Percentiles rank a stretch among this genome's conserved stretches.
Evolutionary conservation across 2,329 filamentous ascomycete genomes (phyloP).

Genomic region (Rutstroemia sp.): DNA sequence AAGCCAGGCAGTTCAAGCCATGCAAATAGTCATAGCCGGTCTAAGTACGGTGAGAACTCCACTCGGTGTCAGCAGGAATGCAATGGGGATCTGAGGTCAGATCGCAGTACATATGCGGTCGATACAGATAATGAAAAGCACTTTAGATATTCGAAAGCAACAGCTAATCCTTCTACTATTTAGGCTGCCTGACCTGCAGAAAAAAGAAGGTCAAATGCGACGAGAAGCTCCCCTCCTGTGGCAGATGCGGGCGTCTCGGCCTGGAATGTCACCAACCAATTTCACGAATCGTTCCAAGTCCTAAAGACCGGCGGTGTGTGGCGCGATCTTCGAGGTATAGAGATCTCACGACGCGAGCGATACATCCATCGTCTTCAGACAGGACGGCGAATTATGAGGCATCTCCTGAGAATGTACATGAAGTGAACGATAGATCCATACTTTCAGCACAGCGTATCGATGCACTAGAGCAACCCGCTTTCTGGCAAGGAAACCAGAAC

Average conservation of each 20-base stretch:
- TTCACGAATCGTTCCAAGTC: conserved; percentile 24
- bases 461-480: neutral
- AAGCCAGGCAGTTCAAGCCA: neutral
- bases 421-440: neutral
- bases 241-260: conserved; percentile 18
- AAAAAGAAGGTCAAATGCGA: conserved; percentile 12
- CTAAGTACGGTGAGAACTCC: neutral
- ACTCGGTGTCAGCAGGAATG: neutral
- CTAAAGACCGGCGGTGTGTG: conserved; percentile 25
- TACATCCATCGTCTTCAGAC: conserved; percentile 13
- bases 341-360: conserved; percentile 27
- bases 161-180: neutral
- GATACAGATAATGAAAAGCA: no score
- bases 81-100: neutral
- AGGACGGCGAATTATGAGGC: neutral
- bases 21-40: neutral
- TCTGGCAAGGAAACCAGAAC: neutral
- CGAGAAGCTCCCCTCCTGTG: neutral
- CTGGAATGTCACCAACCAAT: conserved; percentile 12
- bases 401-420: neutral
- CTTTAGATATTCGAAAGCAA: no score
- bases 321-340: conserved; percentile 20
- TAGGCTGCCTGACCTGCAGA: conserved; percentile 10
- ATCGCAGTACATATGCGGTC: neutral
- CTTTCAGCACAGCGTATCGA: neutral